Evolutionary conservation across 2,329 filamentous ascomycete species (phyloP), one percentile per base, ranked within the genome.

Genomic region (Aspergillus carbonarius): DNA sequence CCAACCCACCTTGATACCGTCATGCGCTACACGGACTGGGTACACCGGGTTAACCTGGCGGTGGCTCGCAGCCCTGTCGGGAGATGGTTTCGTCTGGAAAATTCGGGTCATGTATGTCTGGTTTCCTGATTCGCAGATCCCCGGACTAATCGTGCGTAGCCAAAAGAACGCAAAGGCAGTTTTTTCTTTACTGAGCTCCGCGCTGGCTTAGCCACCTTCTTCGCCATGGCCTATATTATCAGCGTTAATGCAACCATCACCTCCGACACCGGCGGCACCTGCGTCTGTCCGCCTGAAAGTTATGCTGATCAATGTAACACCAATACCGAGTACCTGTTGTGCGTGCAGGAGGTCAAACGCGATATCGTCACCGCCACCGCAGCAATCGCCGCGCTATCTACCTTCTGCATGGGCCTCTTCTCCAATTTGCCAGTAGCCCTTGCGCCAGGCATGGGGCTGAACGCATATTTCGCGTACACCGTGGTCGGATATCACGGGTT

Each of bases 291-390:
- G 23, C 75, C 77, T 35, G 69, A 75, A 15, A 70, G 76, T n/a
- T 72, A 73, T 18, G 72, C 72, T 34, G 66, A 70, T 37, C 17
- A 58, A 40, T 89, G 87, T 64, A 77, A 79, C 34, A 78, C 77
- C 15, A 78, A 81, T 58, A 61, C 68, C 37, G 75, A 77, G 17
- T 82, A 82, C 60, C 70, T 74, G 54, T 60, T 75, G 35, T 82
- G 80, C 61, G 68, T 79, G 34, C 73, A 79, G 67, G 83, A 82
- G 62, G 73, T 93, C 70, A 89, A 89, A 74, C 86, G 90, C 32
- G 92, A 96, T 70, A 78, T 93, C 39, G 88, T 96, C 55, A 96
- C 92, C 6, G 91, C 89, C 10, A 96, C 92, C 4, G 91, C 92
- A 46, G 91, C 91, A 55, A 93, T 95, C 64, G 83, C 90, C 13